Base-by-base conservation (phyloP, 2,329 filamentous ascomycete genomes). In the Phyllachora maydis region DNA sequence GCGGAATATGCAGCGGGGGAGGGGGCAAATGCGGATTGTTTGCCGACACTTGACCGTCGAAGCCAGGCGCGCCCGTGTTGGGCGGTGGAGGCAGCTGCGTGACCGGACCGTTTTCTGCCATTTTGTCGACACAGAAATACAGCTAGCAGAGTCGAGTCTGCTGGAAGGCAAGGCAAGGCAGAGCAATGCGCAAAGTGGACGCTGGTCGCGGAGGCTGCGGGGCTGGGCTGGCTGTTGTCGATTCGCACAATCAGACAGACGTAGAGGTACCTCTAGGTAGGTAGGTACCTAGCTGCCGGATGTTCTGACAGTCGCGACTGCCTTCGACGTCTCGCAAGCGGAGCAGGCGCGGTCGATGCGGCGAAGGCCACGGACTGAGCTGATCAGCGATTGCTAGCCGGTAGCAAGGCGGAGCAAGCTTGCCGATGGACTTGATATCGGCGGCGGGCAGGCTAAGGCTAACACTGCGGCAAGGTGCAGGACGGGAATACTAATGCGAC, bases 1-100 rank as follows among this genome's bases (percentile, higher is more conserved):
- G 81, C 14, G 85, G 83, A 42, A 95, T 95, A 47, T 90, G 76
- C 30, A 92, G 70, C 35, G 83, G 76, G 31, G 82, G 82, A 27
- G 85, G 83, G 28, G 79, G 76, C 75, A 93, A 83, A 48, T 88
- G 76, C 35, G 65, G 53, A 32, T 69, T 61, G 44, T 71, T 71
- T 52, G 78, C 74, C 35, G 62, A 63, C 43, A 73, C 73, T 51
- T 79, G 75, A 36, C 64, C 62, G 43, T 83, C 77, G 50, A 76
- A 83, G 43, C 75, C 78, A 37, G 77, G 71, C 35, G 72, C 71
- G 41, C 69, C 73, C 38, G 72, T 65, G 30, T 64, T 52, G 46
- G 76, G 68, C 26, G 73, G 65, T 32, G 71, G 69, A 31, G 67
- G 65, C 24, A 76, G 71, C 36, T 82, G 66, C 49, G 65, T 50